Percentiles rank a stretch among this genome's conserved stretches.
Conservation (phyloP, 148 eudicot genomes). For the Dianthus caryophyllus region DNA sequence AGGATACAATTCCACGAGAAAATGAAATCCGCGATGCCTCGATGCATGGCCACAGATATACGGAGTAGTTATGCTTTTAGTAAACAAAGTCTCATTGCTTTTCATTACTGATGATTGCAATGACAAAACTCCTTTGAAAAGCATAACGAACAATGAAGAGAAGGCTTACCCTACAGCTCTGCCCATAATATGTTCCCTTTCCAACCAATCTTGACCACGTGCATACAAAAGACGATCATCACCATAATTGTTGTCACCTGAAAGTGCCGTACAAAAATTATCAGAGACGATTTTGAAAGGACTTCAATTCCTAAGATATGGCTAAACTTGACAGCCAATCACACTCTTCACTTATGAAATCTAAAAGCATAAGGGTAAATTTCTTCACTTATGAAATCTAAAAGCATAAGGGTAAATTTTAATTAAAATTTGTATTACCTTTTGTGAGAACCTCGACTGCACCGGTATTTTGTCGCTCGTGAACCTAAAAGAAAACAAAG, state of each 20-base stretch:
- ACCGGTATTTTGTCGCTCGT: constrained; percentile 49
- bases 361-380: not conserved
- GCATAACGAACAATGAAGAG: not conserved
- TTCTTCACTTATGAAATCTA: too few relatives aligned
- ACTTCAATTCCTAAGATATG: too few relatives aligned
- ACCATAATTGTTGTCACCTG: constrained; percentile 67
- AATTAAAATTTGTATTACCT: constrained; percentile 27
- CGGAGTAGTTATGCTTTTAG: too few relatives aligned
- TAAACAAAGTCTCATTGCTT: not conserved
- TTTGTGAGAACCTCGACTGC: constrained; percentile 63
- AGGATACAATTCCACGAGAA: not conserved
- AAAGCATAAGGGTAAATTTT: not conserved
- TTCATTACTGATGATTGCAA: not conserved
- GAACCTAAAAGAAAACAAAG: constrained; percentile 41
- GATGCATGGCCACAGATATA: too few relatives aligned
- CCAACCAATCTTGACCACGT: constrained; percentile 73
- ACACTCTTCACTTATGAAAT: too few relatives aligned
- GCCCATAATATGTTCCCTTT: constrained; percentile 77
- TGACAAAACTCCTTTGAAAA: not conserved
- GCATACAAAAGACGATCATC: constrained; percentile 73
- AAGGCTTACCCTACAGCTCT: constrained; percentile 75
- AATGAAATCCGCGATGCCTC: too few relatives aligned
- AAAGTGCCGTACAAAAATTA: too few relatives aligned
- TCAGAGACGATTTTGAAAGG: too few relatives aligned
- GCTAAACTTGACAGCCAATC: too few relatives aligned